These are phyloP conservation scores for Penicillium daleae DNA, from an alignment of 495 filamentous ascomycete genomes.

Conservation along the genomic window DNA sequence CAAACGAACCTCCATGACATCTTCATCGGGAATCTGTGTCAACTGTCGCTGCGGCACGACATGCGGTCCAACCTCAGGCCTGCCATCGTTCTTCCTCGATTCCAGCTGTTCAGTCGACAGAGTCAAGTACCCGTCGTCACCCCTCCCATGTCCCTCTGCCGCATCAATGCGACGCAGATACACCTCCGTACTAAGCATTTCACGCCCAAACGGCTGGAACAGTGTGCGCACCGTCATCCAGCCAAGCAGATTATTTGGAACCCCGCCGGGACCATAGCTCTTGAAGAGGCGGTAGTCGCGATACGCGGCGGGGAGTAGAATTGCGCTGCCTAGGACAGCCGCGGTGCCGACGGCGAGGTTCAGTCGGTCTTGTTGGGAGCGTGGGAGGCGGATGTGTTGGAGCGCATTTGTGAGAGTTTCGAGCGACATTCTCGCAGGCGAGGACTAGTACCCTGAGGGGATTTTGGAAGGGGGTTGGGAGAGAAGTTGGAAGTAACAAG, in stretches of 20 bases:
- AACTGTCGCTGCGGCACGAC: slow-evolving; percentile 42
- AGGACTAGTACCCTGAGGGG: neutral
- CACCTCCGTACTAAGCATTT: slow-evolving; percentile 38
- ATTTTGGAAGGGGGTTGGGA: neutral
- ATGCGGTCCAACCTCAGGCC: slow-evolving; percentile 38
- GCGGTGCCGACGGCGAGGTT: slow-evolving; percentile 27
- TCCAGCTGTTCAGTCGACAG: slow-evolving; percentile 23
- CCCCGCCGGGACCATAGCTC: slow-evolving; percentile 40
- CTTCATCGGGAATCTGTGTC: slow-evolving; percentile 31
- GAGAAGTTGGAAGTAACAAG: neutral
- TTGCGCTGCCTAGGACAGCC: slow-evolving; percentile 24
- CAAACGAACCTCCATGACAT: slow-evolving; percentile 38
- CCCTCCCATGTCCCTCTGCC: slow-evolving; percentile 33
- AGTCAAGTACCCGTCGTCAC: slow-evolving; percentile 27
- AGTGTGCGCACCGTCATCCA: slow-evolving; percentile 37
- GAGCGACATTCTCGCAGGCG: slow-evolving; percentile 18
- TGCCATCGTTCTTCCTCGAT: slow-evolving; percentile 12
- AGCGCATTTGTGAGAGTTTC: slow-evolving; percentile 14
- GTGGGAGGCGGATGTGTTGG: slow-evolving; percentile 14
- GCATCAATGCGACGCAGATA: slow-evolving; percentile 33
- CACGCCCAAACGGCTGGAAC: slow-evolving; percentile 33
- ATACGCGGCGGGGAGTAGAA: slow-evolving; percentile 34
- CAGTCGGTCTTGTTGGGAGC: slow-evolving; percentile 19
- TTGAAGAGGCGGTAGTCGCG: slow-evolving; percentile 39
- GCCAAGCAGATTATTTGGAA: slow-evolving; percentile 40